A percentile compares a stretch with the other conserved stretches of the same genome.
phyloP scores from a whole-genome alignment of 768 basidiomycete species.

The Coprinopsis strossmayeri region DNA sequence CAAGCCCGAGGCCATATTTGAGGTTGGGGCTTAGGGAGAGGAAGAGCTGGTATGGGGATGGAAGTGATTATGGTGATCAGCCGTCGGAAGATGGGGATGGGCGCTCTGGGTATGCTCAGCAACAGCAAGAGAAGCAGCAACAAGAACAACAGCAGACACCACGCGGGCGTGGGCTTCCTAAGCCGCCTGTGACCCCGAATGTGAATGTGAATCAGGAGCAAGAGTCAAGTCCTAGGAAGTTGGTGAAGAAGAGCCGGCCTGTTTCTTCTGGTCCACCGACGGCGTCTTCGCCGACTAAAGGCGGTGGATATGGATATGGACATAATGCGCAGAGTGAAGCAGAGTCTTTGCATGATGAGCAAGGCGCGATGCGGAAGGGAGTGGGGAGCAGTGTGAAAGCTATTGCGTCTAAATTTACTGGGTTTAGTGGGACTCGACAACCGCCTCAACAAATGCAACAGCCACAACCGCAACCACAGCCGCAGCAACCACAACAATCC shows the following conservation, averaged over 20 bases:
- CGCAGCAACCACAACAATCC: constrained; percentile 1
- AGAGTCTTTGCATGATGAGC: background rate
- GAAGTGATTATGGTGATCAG: background rate
- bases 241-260: constrained; percentile 5
- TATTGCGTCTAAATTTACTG: constrained; percentile 4
- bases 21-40: background rate
- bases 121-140: background rate
- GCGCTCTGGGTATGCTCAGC: background rate
- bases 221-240: constrained; percentile 6
- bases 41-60: background rate
- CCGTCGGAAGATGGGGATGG: background rate
- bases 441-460: background rate
- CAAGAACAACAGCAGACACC: background rate
- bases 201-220: background rate
- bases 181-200: too few relatives aligned
- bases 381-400: background rate
- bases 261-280: background rate
- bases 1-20: constrained; percentile 1
- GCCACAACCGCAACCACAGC: background rate
- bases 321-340: background rate
- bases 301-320: background rate
- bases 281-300: constrained; percentile 1
- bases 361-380: background rate
- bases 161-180: background rate
- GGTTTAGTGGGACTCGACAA: background rate